Percentiles rank a stretch among this genome's conserved stretches.
Conservation (phyloP, 164 flowering plant species). For the Piper longum region DNA sequence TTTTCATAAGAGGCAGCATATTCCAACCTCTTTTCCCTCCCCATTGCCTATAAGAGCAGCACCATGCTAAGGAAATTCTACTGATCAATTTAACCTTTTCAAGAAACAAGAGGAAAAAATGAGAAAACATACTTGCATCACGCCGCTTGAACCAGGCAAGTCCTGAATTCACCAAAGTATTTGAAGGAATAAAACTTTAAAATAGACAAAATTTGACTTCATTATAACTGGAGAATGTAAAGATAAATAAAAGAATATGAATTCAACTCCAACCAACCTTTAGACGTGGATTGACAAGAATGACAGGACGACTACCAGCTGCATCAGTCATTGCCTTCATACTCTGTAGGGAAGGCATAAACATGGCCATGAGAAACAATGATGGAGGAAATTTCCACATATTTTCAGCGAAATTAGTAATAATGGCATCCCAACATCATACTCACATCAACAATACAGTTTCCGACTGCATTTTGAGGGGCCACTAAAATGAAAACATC, state of each 20-base stretch:
- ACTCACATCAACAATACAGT: slow-evolving; percentile 90
- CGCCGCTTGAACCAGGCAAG: slow-evolving; percentile 86
- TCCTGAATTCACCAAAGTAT: slow-evolving; percentile 32
- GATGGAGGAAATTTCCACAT: slow-evolving; percentile 1
- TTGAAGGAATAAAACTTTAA: not conserved
- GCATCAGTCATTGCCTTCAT: slow-evolving; percentile 85
- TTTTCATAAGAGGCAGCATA: slow-evolving; percentile 81
- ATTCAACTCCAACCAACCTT: slow-evolving; percentile 31
- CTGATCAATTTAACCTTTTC: not conserved
- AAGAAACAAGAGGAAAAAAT: not conserved
- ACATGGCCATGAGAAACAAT: slow-evolving; percentile 1
- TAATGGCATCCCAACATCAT: not conserved
- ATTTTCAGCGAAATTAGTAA: slow-evolving; percentile 1
- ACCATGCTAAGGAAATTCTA: slow-evolving; percentile 6
- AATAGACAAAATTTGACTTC: not conserved
- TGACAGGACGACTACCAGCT: slow-evolving; percentile 75
- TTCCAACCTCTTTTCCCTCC: slow-evolving; percentile 83
- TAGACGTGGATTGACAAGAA: slow-evolving; percentile 72
- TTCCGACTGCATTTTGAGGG: slow-evolving; percentile 97
- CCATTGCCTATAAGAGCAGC: slow-evolving; percentile 58
- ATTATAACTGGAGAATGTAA: not conserved
- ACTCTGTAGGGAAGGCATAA: slow-evolving; percentile 39
- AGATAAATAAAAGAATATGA: not conserved
- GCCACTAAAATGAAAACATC: slow-evolving; percentile 83
- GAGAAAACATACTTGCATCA: slow-evolving; percentile 73